Evolutionary conservation across 108 stramenopile species (phyloP).

Genomic region (Licmophora abbreviata): DNA sequence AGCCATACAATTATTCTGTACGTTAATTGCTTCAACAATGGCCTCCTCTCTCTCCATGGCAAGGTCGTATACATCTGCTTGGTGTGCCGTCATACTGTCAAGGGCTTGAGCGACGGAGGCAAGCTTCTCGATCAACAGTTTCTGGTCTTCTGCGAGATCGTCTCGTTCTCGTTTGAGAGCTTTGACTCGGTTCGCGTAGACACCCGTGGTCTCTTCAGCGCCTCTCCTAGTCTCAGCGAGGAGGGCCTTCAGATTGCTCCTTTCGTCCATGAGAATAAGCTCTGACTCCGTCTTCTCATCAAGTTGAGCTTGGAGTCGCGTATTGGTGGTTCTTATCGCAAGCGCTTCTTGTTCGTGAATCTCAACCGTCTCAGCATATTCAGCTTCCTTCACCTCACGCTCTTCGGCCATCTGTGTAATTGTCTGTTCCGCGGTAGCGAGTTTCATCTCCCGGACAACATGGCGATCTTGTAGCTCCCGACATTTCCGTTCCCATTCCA

Average conservation of each 20-base stretch:
- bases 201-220: slow-evolving; percentile 17
- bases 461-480: background rate
- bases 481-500: slow-evolving; percentile 5
- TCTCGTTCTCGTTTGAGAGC: slow-evolving; percentile 42
- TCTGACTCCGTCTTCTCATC: slow-evolving; percentile 67
- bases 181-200: slow-evolving; percentile 31
- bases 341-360: slow-evolving; percentile 36
- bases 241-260: slow-evolving; percentile 39
- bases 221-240: slow-evolving; percentile 41
- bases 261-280: slow-evolving; percentile 47
- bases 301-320: slow-evolving; percentile 55
- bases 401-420: slow-evolving; percentile 17
- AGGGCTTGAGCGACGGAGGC: slow-evolving; percentile 41
- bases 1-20: no score
- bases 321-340: slow-evolving; percentile 36
- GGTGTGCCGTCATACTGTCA: slow-evolving; percentile 51
- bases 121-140: slow-evolving; percentile 42
- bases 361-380: slow-evolving; percentile 22
- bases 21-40: no score
- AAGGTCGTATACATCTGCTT: slow-evolving; percentile 62
- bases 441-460: background rate
- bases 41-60: no score
- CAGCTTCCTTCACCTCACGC: slow-evolving; percentile 28
- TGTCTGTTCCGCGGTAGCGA: slow-evolving; percentile 9
- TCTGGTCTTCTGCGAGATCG: slow-evolving; percentile 31